Percentiles rank a stretch among this genome's conserved stretches.
These are phyloP conservation scores for Aureoboletus auriporus DNA, from an alignment of 768 basidiomycete genomes.

Conservation along the genomic window DNA sequence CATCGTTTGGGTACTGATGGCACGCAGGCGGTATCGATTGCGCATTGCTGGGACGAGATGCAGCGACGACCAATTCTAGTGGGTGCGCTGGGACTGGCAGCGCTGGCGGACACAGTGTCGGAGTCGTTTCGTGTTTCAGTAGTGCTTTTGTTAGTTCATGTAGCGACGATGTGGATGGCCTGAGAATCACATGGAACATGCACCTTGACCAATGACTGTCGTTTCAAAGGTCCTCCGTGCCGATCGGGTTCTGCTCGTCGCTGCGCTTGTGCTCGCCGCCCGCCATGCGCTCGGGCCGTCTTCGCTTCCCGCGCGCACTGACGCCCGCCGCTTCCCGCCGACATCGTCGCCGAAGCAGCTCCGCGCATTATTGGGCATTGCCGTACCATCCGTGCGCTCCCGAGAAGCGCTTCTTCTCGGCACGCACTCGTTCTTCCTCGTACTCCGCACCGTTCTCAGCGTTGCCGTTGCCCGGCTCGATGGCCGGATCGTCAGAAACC, in stretches of 20 bases:
- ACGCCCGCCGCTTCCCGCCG: conserved; percentile 43
- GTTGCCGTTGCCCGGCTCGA: conserved; percentile 86
- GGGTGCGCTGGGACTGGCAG: conserved; percentile 31
- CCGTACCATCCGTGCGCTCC: conserved; percentile 56
- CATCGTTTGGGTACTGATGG: neutral
- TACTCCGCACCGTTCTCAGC: conserved; percentile 82
- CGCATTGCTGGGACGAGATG: conserved; percentile 18
- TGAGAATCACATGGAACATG: conserved; percentile 9
- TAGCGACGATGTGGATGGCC: conserved; percentile 22
- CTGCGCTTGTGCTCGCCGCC: conserved; percentile 42
- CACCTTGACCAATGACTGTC: conserved; percentile 12
- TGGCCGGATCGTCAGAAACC: conserved; percentile 82
- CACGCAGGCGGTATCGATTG: conserved; percentile 22
- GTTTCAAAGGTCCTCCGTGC: conserved; percentile 6
- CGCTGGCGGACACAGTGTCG: conserved; percentile 44
- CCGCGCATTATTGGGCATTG: conserved; percentile 66
- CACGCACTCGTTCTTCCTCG: conserved; percentile 80
- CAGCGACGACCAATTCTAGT: conserved; percentile 25
- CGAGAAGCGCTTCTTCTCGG: conserved; percentile 73
- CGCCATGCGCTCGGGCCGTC: conserved; percentile 47
- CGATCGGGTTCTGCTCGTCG: conserved; percentile 10
- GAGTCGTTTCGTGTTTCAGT: conserved; percentile 36
- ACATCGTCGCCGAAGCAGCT: conserved; percentile 66
- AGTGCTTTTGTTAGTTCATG: conserved; percentile 38
- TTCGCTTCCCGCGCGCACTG: conserved; percentile 22